phyloP scores from a whole-genome alignment of 345 rosid species.

The Arabidopsis suecica region DNA sequence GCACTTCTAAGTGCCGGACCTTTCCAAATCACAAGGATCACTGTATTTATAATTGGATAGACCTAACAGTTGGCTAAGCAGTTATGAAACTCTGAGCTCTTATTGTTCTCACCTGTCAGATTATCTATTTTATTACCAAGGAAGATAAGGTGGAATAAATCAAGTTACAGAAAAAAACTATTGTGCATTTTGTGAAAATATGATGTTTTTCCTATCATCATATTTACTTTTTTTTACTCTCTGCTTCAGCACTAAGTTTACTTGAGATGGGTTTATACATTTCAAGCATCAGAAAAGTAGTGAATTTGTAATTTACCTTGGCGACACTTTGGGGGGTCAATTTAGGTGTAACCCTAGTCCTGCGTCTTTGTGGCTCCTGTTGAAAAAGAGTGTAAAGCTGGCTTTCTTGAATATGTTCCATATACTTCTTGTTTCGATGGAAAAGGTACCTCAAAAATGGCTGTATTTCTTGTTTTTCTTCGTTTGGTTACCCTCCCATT shows the following conservation, averaged over 20 bases:
- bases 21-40: conserved; percentile 7
- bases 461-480: conserved; percentile 26
- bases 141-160: neutral
- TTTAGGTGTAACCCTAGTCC: conserved; percentile 24
- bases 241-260: conserved; percentile 4
- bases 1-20: neutral
- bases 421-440: conserved; percentile 10
- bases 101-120: neutral
- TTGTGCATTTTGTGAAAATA: neutral
- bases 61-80: conserved; percentile 1
- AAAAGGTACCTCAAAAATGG: conserved; percentile 9
- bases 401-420: conserved; percentile 2
- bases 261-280: neutral
- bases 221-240: neutral
- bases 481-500: conserved; percentile 11
- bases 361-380: conserved; percentile 29
- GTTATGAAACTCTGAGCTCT: no score
- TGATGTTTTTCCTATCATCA: conserved; percentile 2
- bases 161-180: conserved; percentile 4
- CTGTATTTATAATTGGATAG: conserved; percentile 11
- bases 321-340: conserved; percentile 20
- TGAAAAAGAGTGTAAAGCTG: neutral
- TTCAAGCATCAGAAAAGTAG: neutral
- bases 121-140: conserved; percentile 1
- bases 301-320: conserved; percentile 12